Percentiles rank a stretch among this genome's conserved stretches.
These are phyloP conservation scores for Spatholobus suberectus DNA, from an alignment of 306 rosid genomes.

Conservation along the genomic window DNA sequence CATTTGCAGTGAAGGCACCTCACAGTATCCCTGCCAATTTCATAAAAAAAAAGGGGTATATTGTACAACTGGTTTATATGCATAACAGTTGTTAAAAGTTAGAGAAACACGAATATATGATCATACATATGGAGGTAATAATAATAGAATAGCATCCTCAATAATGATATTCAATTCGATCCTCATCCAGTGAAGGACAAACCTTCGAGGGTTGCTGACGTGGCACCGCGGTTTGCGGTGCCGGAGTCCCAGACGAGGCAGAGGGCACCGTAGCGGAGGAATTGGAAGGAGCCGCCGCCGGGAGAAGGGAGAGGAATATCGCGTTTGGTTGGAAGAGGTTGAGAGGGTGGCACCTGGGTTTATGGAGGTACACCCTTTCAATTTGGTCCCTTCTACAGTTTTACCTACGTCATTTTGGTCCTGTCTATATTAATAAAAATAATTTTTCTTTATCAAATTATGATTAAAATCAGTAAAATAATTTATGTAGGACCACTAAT, in stretches of 20 bases:
- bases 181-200: constrained; percentile 30
- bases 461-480: no score
- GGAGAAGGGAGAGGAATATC: constrained; percentile 63
- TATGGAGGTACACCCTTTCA: not conserved
- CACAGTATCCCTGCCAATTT: no score
- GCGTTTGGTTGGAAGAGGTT: constrained; percentile 49
- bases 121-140: constrained; percentile 16
- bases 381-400: no score
- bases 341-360: constrained; percentile 53
- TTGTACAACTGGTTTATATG: constrained; percentile 14
- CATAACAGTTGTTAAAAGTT: constrained; percentile 14
- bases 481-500: no score
- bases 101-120: no score
- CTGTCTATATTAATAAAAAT: no score
- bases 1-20: no score
- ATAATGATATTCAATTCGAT: no score
- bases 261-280: constrained; percentile 53
- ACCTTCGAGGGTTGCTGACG: constrained; percentile 61
- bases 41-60: no score
- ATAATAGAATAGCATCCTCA: no score
- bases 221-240: constrained; percentile 52
- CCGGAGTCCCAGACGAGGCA: constrained; percentile 64
- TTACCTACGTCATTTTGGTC: no score
- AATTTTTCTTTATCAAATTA: no score
- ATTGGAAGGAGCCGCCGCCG: constrained; percentile 50